These are phyloP conservation scores for Boletus sp. DNA, from an alignment of 1,284 basidiomycete genomes.

Conservation along the genomic window DNA sequence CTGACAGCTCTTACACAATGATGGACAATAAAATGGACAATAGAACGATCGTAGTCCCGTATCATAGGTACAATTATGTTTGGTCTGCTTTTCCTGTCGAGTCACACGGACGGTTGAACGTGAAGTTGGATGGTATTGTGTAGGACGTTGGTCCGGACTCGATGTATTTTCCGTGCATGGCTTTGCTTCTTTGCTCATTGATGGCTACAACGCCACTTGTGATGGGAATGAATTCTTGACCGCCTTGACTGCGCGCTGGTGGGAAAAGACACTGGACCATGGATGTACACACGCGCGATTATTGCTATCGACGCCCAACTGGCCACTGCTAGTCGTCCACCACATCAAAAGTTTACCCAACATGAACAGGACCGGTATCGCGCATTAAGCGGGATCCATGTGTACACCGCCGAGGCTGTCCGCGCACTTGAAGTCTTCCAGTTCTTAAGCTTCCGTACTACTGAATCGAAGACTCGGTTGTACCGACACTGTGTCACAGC, in stretches of 20 bases:
- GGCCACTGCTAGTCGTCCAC: too few relatives aligned
- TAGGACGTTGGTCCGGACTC: conserved; percentile 21
- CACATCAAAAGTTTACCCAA: conserved; percentile 1
- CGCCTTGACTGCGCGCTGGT: conserved; percentile 3
- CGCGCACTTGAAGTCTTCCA: not conserved
- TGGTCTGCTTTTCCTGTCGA: not conserved
- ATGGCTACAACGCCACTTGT: not conserved
- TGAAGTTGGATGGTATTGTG: conserved; percentile 14
- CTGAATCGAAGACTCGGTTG: not conserved
- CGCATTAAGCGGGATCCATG: too few relatives aligned
- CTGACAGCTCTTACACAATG: not conserved
- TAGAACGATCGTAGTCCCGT: not conserved
- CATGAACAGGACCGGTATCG: too few relatives aligned
- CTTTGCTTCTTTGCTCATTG: not conserved
- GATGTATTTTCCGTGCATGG: not conserved
- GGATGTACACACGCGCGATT: not conserved
- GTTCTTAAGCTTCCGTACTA: not conserved
- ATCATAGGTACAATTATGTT: conserved; percentile 3
- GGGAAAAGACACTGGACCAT: not conserved
- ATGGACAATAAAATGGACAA: not conserved
- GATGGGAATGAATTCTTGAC: not conserved
- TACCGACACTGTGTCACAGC: not conserved
- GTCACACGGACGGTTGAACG: conserved; percentile 7
- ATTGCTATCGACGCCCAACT: not conserved
- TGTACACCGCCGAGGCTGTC: too few relatives aligned